Evolutionary conservation across 768 basidiomycete species (phyloP), one percentile per base, ranked within the genome.

Genomic region (Pilatotrama ljubarskyi): DNA sequence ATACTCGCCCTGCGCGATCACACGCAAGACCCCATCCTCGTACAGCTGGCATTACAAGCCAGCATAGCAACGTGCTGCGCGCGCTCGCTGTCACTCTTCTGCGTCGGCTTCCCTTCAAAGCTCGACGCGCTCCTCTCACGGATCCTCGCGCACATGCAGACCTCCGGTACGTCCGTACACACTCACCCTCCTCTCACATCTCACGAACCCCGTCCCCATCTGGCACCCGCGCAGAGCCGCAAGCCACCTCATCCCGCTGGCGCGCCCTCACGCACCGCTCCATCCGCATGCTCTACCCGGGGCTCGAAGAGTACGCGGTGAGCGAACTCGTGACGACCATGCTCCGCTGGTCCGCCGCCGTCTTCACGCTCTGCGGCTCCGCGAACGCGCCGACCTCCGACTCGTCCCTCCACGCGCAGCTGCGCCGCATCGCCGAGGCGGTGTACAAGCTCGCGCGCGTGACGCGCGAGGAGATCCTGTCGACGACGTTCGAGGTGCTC

Each of bases 191-290:
- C 56, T 38, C 61, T 60, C 14, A 50, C 43, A 13, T 6, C 15
- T 18, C n/a, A 20, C 52, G 38, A 59, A 32, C 24, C n/a, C 17
- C 29, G 25, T 40, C 37, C 25, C 2, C 55, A n/a, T 47, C n/a
- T 37, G 20, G 24, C 42, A 42, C 13, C 8, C 44, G 11, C n/a
- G 24, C 66, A 84, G 90, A 91, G 69, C 86, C 87, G 25, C 90
- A 92, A 69, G 88, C 90, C 4, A 88, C 85, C 0, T 87, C 88
- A 1, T 85, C 88, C 0, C 84, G 87, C 67, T 92, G 90, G 90
- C 80, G 90, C 47, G 82, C 89, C 0, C 74, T 92, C 42, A 84
- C 90, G 1, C 89, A 90, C 66, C 77, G 78, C 42, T 81, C 88
- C 52, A 85, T 91, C 42, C 86, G 87, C 58, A 76, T 75, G 7